Evolutionary conservation across 495 filamentous ascomycete species (phyloP).

Genomic region (Neurospora tetraspora): DNA sequence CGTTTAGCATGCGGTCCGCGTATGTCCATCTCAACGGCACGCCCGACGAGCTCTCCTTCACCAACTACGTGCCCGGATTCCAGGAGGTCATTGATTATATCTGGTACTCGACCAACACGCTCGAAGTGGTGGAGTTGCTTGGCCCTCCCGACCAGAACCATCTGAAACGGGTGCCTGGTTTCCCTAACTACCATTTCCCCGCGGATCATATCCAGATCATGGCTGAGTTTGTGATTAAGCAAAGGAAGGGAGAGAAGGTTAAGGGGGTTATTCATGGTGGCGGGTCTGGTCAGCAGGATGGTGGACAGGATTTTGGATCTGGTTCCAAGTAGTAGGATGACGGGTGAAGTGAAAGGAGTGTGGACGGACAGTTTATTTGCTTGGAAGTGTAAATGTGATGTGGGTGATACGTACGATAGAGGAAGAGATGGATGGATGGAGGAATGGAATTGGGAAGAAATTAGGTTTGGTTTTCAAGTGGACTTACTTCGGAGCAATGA

Average conservation of each 20-base stretch:
- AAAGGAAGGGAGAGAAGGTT: conserved; percentile 67
- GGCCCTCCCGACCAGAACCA: conserved; percentile 88
- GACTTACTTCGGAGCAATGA: not conserved
- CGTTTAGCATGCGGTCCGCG: conserved; percentile 84
- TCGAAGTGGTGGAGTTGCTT: conserved; percentile 78
- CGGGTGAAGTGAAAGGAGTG: not conserved
- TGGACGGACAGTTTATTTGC: not conserved
- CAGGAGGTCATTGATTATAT: conserved; percentile 90
- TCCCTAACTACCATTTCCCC: conserved; percentile 95
- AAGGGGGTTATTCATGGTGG: not conserved
- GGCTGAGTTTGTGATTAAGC: conserved; percentile 86
- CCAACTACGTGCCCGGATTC: conserved; percentile 92
- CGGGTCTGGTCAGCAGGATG: not conserved
- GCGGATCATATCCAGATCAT: conserved; percentile 91
- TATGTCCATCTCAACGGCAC: conserved; percentile 57
- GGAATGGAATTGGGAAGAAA: not conserved
- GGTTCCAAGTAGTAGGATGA: not conserved
- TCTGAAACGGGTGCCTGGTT: conserved; percentile 81
- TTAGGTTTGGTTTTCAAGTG: not conserved
- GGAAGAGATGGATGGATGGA: not conserved
- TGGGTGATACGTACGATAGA: not conserved
- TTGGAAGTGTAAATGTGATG: not conserved
- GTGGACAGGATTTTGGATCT: not conserved
- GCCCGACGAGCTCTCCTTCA: conserved; percentile 77
- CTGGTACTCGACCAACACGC: conserved; percentile 87